A percentile compares a stretch with the other conserved stretches of the same genome.
phyloP scores from a whole-genome alignment of 768 basidiomycete species.

The Boletus barrowsii region DNA sequence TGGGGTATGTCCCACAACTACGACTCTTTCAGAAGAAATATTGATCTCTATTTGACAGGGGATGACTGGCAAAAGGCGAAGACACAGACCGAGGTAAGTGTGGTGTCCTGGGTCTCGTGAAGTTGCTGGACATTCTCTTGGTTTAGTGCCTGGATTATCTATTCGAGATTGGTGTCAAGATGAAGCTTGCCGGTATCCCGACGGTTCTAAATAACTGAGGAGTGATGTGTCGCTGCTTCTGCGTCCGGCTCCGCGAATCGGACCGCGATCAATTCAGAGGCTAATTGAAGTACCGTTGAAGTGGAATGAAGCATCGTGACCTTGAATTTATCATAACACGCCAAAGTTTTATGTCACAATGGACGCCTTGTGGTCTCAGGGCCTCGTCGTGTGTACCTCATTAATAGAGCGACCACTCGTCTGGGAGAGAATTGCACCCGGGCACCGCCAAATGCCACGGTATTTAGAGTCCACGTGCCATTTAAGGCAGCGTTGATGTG shows the following conservation, averaged over 20 bases:
- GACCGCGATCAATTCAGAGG: background rate
- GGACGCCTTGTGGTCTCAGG: background rate
- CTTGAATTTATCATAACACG: background rate
- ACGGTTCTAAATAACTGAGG: slow-evolving; percentile 37
- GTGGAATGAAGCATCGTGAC: background rate
- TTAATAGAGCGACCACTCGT: slow-evolving; percentile 2
- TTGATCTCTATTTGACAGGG: slow-evolving; percentile 34
- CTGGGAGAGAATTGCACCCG: background rate
- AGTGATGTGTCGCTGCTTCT: background rate
- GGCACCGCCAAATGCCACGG: background rate
- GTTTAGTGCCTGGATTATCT: slow-evolving; percentile 83
- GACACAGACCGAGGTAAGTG: slow-evolving; percentile 72
- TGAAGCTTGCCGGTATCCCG: slow-evolving; percentile 62
- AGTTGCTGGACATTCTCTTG: background rate
- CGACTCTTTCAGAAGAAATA: background rate
- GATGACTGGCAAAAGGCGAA: slow-evolving; percentile 86
- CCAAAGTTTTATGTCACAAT: background rate
- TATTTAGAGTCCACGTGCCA: background rate
- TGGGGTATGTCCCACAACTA: slow-evolving; percentile 57
- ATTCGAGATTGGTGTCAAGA: slow-evolving; percentile 84
- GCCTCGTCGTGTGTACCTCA: background rate
- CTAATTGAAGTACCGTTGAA: background rate
- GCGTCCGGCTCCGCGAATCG: background rate
- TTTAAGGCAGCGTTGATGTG: slow-evolving; percentile 12
- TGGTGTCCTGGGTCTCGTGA: background rate